A percentile compares a stretch with the other conserved stretches of the same genome.
These are phyloP conservation scores for Kwoniella newhampshirensis DNA, from an alignment of 768 basidiomycete species.

Conservation along the genomic window DNA sequence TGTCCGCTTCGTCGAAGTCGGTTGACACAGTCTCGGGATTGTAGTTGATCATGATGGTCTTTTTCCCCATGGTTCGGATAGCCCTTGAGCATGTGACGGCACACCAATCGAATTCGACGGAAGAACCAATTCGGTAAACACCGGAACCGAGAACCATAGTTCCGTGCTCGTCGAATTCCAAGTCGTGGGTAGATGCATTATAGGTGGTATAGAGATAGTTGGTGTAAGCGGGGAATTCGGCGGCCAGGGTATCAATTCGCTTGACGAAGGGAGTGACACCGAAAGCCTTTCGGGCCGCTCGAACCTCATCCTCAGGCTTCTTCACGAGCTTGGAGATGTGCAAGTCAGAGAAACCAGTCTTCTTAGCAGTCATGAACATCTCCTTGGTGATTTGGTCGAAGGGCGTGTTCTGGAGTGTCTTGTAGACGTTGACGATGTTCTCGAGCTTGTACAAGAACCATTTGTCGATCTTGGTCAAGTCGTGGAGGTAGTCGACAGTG, in stretches of 20 bases:
- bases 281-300: constrained; percentile 78
- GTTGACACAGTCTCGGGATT: constrained; percentile 99
- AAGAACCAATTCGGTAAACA: constrained; percentile 96
- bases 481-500: constrained; percentile 82
- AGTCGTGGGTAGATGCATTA: constrained; percentile 92
- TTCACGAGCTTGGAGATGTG: constrained; percentile 83
- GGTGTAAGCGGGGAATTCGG: constrained; percentile 97
- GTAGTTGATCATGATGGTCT: constrained; percentile 99
- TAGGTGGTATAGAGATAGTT: constrained; percentile 99
- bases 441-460: constrained; percentile 99
- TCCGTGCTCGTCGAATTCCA: constrained; percentile 91
- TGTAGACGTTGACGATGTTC: constrained; percentile 90
- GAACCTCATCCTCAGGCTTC: constrained; percentile 73
- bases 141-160: constrained; percentile 99
- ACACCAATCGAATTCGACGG: constrained; percentile 99
- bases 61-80: constrained; percentile 85
- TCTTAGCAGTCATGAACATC: constrained; percentile 82
- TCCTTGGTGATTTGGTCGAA: constrained; percentile 69
- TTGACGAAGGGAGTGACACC: constrained; percentile 96
- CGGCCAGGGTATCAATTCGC: constrained; percentile 97
- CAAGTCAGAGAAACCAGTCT: constrained; percentile 89
- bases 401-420: constrained; percentile 67
- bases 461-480: constrained; percentile 97
- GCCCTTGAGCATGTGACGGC: constrained; percentile 97
- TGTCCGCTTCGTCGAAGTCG: constrained; percentile 98